Evolutionary conservation across 2,329 filamentous ascomycete species (phyloP), one percentile per base, ranked within the genome.

Genomic region (Fusarium tricinctum): DNA sequence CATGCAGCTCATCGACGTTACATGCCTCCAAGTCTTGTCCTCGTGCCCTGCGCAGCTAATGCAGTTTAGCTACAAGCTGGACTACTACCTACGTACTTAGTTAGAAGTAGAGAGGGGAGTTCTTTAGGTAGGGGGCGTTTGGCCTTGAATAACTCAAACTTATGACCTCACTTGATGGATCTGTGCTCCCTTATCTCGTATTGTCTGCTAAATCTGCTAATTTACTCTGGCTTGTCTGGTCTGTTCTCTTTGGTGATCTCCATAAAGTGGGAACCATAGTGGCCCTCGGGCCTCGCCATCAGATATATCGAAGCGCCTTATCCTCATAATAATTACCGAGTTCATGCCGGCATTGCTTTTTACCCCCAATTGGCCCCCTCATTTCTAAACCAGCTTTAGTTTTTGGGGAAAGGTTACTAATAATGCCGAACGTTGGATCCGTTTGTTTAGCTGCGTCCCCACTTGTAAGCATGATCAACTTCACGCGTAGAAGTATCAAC

Each of bases 1-100:
- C 60, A 69, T 69, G 65, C 66, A 69, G 66, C 40, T 66, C 35
- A 48, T 51, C 39, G 17, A 39, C 40, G 19, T 54, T 44, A 28
- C 44, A 38, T 43, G 20, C 42, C 22, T 46, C 33, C 28, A 47
- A n/a, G 17, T 38, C n/a, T 17, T 67, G 57, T 10, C 33, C 43
- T 65, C 32, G 33, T 56, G 62, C 45, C 47, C 40, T 53, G 23
- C 19, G 33, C 44, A 35, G 44, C 58, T 50, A 28, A 20, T 45
- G 12, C 13, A 33, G 38, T 19, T 19, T 40, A 30, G 19, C 22
- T 38, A 30, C 43, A 47, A 55, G 39, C 46, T 60, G 39, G n/a
- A 22, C 17, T 26, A n/a, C 8, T 14, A 17, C 28, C 10, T 30
- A 30, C 13, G 32, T 19, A 30, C 13, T 22, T 19, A 23, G 23